These are phyloP conservation scores for Acer saccharum DNA, from an alignment of 345 rosid species.

Conservation along the genomic window DNA sequence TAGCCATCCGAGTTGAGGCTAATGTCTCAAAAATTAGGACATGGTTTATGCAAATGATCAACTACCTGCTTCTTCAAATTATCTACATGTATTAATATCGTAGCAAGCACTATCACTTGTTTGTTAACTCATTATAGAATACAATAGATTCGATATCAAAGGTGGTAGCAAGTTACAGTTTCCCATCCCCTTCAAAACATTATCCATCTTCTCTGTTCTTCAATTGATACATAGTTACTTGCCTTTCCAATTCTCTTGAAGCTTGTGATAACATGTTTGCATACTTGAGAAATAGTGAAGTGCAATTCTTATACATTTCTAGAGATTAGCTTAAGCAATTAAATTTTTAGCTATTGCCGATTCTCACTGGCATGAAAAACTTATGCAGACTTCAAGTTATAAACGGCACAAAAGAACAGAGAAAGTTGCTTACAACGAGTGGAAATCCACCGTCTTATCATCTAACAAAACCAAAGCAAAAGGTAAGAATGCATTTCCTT, in stretches of 20 bases:
- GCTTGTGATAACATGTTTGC: background rate
- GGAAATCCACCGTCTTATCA: constrained; percentile 72
- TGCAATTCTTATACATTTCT: background rate
- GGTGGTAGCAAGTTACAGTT: background rate
- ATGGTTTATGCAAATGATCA: background rate
- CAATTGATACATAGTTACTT: constrained; percentile 2
- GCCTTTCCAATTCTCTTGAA: background rate
- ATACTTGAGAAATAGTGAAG: background rate
- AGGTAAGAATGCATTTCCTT: constrained; percentile 33
- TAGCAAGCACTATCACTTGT: background rate
- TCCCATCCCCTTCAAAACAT: background rate
- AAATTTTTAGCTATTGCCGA: background rate
- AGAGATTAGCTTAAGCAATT: background rate
- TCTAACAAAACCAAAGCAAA: constrained; percentile 49
- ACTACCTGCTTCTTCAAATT: background rate
- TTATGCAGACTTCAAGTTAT: constrained; percentile 61
- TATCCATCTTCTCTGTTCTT: background rate
- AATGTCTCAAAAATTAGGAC: background rate
- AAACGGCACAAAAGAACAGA: constrained; percentile 65
- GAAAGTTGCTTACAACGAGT: constrained; percentile 64
- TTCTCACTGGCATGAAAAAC: background rate
- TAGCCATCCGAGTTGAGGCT: background rate
- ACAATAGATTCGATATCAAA: background rate
- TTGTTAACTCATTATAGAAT: background rate
- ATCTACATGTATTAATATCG: background rate